Percentiles rank a stretch among this genome's conserved stretches.
These are phyloP conservation scores for Beauveria rudraprayagi DNA, from an alignment of 2,329 filamentous ascomycete genomes.

Conservation along the genomic window DNA sequence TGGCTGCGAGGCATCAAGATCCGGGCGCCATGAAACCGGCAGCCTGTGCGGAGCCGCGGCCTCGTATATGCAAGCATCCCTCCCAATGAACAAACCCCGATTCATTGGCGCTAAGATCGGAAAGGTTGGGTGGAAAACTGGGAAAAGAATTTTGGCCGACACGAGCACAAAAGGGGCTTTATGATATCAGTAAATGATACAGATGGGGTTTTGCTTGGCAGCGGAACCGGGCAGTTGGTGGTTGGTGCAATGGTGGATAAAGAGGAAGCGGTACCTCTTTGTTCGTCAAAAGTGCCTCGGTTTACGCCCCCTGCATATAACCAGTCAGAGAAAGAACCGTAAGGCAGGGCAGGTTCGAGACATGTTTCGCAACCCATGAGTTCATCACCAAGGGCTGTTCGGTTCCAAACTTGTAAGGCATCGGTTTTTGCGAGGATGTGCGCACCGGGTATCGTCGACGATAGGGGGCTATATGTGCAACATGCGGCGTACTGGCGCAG, in stretches of 20 bases:
- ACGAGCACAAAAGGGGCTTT: no score
- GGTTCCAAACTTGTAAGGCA: background rate
- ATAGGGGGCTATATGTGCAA: background rate
- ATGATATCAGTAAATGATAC: background rate
- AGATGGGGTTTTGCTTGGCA: background rate
- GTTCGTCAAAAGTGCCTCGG: no score
- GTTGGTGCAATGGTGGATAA: background rate
- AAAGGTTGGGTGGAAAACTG: background rate
- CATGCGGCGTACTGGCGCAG: background rate
- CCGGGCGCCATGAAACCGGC: background rate
- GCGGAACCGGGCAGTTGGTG: no score
- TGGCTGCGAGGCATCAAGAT: background rate
- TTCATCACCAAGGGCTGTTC: no score
- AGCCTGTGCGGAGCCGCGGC: slow-evolving; percentile 1
- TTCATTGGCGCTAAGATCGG: slow-evolving; percentile 1
- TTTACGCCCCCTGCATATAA: background rate
- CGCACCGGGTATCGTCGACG: no score
- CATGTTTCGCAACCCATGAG: background rate
- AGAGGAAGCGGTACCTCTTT: no score
- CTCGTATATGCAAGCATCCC: slow-evolving; percentile 16
- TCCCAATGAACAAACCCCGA: background rate
- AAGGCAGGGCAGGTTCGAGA: background rate
- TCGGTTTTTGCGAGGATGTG: background rate
- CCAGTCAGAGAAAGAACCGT: no score
- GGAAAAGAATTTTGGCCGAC: background rate